Evolutionary conservation across 495 filamentous ascomycete genomes (phyloP), one percentile per base, ranked within the genome.

Genomic region (Cenococcum geophilum): DNA sequence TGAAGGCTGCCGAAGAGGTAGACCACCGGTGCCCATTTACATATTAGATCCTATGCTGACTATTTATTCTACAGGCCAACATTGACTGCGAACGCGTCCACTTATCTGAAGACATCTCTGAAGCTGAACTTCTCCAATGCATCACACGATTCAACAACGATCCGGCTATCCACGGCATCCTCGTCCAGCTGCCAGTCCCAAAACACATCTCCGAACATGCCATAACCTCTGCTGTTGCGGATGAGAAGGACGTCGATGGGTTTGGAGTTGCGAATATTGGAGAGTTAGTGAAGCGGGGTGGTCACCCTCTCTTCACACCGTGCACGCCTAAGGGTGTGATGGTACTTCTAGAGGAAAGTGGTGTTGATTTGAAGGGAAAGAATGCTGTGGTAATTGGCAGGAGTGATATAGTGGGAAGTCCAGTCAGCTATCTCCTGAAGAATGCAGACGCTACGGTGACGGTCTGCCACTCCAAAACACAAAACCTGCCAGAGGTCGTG

Each of bases 291-390:
- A 97, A 97, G 80, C 85, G 90, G 61, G 90, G 93, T 45, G 92
- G 92, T 18, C 79, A 80, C 52, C 95, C 93, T 21, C 79, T 88
- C 37, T 98, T 97, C 73, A 82, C 84, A 57, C 93, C 93, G 43
- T 98, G 93, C 78, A 98, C 93, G 1, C 95, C 93, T 9, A 91
- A 96, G 76, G 93, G 93, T 62, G 89, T 97, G 59, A 97, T 97
- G 91, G 88, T 89, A 40, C 81, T 98, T 62, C 78, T 98, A 43
- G 71, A 87, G 68, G 89, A 92, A 68, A 84, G 86, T 55, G 92
- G 90, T 20, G 86, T 97, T 12, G 81, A 95, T 50, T 78, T 92
- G 12, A 80, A 77, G 1, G 95, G 93, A 40, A 97, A 97, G 82
- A 86, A 91, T 67, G 95, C 92, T 12, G 92, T 97, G 0, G 95